Evolutionary conservation across 176 grass and related monocot genomes (phyloP).

Genomic region (Saccharum spontaneum): DNA sequence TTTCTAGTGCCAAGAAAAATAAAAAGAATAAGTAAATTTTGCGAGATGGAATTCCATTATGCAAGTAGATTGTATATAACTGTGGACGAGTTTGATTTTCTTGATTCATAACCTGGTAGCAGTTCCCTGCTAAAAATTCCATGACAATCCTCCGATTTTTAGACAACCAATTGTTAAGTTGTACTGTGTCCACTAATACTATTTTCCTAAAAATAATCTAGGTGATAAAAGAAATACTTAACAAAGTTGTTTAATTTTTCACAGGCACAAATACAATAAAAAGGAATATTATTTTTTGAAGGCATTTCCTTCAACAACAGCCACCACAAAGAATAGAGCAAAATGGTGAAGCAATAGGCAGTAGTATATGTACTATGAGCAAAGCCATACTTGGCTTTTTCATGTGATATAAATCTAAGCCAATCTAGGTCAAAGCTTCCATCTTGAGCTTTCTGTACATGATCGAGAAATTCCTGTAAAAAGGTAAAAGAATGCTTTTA

Average conservation of each 20-base stretch:
- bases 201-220: background rate
- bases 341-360: conserved; percentile 8
- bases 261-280: background rate
- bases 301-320: conserved; percentile 17
- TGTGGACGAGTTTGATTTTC: conserved; percentile 25
- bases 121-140: conserved; percentile 21
- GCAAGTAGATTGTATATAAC: conserved; percentile 11
- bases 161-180: conserved; percentile 13
- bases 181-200: background rate
- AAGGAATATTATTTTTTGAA: background rate
- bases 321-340: background rate
- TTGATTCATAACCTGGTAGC: background rate
- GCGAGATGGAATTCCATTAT: conserved; percentile 22
- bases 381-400: conserved; percentile 50
- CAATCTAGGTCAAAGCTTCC: conserved; percentile 53
- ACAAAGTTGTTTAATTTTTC: background rate
- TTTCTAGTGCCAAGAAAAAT: conserved; percentile 42
- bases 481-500: conserved; percentile 18
- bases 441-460: conserved; percentile 43
- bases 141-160: background rate
- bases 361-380: conserved; percentile 18
- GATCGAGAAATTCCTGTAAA: conserved; percentile 43
- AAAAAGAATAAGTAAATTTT: conserved; percentile 10
- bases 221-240: background rate
- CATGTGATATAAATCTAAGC: conserved; percentile 48